phyloP scores from a whole-genome alignment of 2,329 filamentous ascomycete genomes.

The Coniosporium tulheliwenetii region DNA sequence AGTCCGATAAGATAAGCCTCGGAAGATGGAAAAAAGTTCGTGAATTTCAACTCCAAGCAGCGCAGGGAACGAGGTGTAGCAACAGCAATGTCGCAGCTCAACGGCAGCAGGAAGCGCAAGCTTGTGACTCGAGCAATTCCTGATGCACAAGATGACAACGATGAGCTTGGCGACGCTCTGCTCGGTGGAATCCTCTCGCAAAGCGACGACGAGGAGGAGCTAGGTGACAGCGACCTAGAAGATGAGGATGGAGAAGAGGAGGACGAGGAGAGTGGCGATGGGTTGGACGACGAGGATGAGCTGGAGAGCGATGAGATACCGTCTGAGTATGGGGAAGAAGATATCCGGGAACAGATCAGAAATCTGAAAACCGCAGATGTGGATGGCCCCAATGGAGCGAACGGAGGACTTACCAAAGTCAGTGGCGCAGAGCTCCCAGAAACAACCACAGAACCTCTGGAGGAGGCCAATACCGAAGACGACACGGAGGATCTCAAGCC shows the following conservation, averaged over 20 bases:
- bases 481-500: slow-evolving; percentile 16
- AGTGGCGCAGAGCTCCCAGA: slow-evolving; percentile 7
- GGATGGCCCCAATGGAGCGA: slow-evolving; percentile 2
- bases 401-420: slow-evolving; percentile 1
- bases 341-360: slow-evolving; percentile 27
- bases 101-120: slow-evolving; percentile 24
- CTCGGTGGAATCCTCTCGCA: slow-evolving; percentile 24
- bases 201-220: slow-evolving; percentile 15
- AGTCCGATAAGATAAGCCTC: too few relatives aligned
- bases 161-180: slow-evolving; percentile 15
- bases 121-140: slow-evolving; percentile 13
- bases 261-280: slow-evolving; percentile 10
- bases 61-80: too few relatives aligned
- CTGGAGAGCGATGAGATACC: slow-evolving; percentile 10
- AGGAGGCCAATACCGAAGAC: slow-evolving; percentile 5
- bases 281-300: slow-evolving; percentile 16
- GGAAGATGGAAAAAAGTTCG: too few relatives aligned
- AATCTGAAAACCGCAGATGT: slow-evolving; percentile 20
- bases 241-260: slow-evolving; percentile 4
- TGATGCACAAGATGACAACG: slow-evolving; percentile 6
- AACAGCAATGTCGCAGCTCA: slow-evolving; percentile 25
- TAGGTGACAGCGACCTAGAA: slow-evolving; percentile 8
- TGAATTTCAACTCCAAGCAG: too few relatives aligned
- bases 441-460: slow-evolving; percentile 8
- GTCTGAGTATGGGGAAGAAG: slow-evolving; percentile 17